A percentile compares a stretch with the other conserved stretches of the same genome.
phyloP scores from a whole-genome alignment of 2,329 filamentous ascomycete genomes.

The Cytospora mali region DNA sequence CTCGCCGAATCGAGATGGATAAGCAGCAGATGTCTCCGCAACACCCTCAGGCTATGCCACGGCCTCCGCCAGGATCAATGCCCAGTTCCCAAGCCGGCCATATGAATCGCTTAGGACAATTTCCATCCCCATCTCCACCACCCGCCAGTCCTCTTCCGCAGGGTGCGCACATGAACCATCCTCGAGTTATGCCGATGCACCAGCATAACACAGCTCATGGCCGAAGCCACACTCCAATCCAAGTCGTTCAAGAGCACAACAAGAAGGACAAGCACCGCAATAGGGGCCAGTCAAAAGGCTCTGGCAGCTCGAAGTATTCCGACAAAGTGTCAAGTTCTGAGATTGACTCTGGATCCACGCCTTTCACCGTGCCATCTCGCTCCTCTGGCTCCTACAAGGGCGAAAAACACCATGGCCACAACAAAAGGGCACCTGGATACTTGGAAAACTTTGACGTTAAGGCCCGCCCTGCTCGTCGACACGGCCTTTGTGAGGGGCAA shows the following conservation, averaged over 20 bases:
- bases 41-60: slow-evolving; percentile 8
- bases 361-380: slow-evolving; percentile 10
- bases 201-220: slow-evolving; percentile 3
- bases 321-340: slow-evolving; percentile 13
- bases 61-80: slow-evolving; percentile 6
- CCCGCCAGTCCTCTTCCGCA: not conserved
- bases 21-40: slow-evolving; percentile 13
- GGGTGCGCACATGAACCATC: not conserved
- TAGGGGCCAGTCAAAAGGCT: slow-evolving; percentile 13
- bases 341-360: not conserved
- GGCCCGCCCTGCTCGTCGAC: slow-evolving; percentile 11
- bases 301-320: slow-evolving; percentile 16
- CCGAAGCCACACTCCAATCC: slow-evolving; percentile 10
- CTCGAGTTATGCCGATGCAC: slow-evolving; percentile 7
- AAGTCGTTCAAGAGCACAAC: slow-evolving; percentile 4
- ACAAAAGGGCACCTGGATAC: not conserved
- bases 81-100: not conserved
- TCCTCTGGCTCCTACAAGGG: slow-evolving; percentile 10
- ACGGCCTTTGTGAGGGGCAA: not conserved
- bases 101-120: slow-evolving; percentile 8
- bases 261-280: slow-evolving; percentile 7
- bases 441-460: slow-evolving; percentile 12
- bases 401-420: not conserved
- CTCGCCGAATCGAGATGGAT: slow-evolving; percentile 16
- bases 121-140: not conserved